Evolutionary conservation across 805 yeast genomes (phyloP).

Genomic region (Spathaspora arborariae): DNA sequence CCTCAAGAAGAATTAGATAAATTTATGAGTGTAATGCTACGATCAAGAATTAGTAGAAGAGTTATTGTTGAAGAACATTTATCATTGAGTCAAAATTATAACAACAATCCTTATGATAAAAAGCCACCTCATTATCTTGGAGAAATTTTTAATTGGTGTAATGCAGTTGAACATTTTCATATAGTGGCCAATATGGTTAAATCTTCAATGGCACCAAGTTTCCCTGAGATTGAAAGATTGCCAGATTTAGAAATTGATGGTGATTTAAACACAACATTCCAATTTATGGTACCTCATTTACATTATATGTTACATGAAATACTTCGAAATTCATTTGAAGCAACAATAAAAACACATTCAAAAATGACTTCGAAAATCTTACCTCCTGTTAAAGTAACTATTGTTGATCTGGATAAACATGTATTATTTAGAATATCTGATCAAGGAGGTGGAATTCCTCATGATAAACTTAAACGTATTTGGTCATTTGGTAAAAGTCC

Average conservation of each 20-base stretch:
- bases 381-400: slow-evolving; percentile 74
- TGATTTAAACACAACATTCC: slow-evolving; percentile 60
- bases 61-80: slow-evolving; percentile 90
- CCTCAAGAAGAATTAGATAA: slow-evolving; percentile 64
- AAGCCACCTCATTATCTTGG: slow-evolving; percentile 60
- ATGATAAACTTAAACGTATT: slow-evolving; percentile 53
- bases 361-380: slow-evolving; percentile 34
- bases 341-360: slow-evolving; percentile 52
- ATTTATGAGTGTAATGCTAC: slow-evolving; percentile 70
- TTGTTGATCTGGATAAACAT: slow-evolving; percentile 61
- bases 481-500: slow-evolving; percentile 88
- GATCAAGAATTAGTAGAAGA: slow-evolving; percentile 86
- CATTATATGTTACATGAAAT: slow-evolving; percentile 87
- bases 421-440: slow-evolving; percentile 80
- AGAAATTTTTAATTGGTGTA: slow-evolving; percentile 77
- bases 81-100: slow-evolving; percentile 66
- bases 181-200: slow-evolving; percentile 50
- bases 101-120: slow-evolving; percentile 40
- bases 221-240: slow-evolving; percentile 50
- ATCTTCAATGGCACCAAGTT: slow-evolving; percentile 48
- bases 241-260: slow-evolving; percentile 82
- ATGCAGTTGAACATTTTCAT: slow-evolving; percentile 63
- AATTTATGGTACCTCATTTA: slow-evolving; percentile 81
- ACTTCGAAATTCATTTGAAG: slow-evolving; percentile 78
- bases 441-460: slow-evolving; percentile 82